A percentile compares a stretch with the other conserved stretches of the same genome.
Evolutionary conservation across 352 stramenopile genomes (phyloP).

Genomic region (Elongisporangium undulatum): DNA sequence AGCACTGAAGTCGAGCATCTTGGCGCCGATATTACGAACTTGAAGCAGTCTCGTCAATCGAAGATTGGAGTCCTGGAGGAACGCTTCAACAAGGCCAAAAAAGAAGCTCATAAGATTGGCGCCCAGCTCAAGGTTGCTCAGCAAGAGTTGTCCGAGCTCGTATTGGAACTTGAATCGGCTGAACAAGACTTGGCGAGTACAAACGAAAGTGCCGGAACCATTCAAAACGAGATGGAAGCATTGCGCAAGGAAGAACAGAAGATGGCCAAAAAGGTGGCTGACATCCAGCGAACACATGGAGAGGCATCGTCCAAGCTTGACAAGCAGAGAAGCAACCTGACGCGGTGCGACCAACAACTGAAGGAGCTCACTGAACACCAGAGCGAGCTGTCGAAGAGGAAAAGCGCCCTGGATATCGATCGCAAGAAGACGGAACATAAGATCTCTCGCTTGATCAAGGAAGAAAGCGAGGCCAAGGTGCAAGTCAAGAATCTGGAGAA

Average conservation of each 20-base stretch:
- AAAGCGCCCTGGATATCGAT: conserved; percentile 89
- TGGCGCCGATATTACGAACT: conserved; percentile 74
- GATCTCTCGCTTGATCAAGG: conserved; percentile 91
- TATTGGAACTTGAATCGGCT: conserved; percentile 69
- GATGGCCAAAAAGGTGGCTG: conserved; percentile 54
- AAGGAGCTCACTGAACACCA: conserved; percentile 84
- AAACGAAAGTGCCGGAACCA: conserved; percentile 37
- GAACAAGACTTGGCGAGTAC: conserved; percentile 59
- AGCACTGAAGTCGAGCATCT: conserved; percentile 67
- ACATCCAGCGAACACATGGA: conserved; percentile 61
- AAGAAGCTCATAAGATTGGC: conserved; percentile 61
- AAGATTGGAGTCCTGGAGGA: conserved; percentile 80
- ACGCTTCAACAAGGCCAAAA: conserved; percentile 69
- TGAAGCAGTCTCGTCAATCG: conserved; percentile 77
- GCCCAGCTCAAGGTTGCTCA: conserved; percentile 52
- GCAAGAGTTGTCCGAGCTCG: conserved; percentile 69
- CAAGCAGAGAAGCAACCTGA: conserved; percentile 63
- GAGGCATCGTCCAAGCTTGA: conserved; percentile 63
- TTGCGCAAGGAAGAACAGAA: conserved; percentile 72
- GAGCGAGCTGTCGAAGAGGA: conserved; percentile 81
- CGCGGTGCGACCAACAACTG: conserved; percentile 89
- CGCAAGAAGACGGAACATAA: conserved; percentile 94
- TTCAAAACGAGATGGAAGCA: conserved; percentile 56
- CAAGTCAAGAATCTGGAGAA: conserved; percentile 92
- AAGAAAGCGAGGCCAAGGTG: conserved; percentile 87